Percentiles rank a stretch among this genome's conserved stretches.
Conservation (phyloP, 2,329 filamentous ascomycete genomes). For the Aciculosporium take region DNA sequence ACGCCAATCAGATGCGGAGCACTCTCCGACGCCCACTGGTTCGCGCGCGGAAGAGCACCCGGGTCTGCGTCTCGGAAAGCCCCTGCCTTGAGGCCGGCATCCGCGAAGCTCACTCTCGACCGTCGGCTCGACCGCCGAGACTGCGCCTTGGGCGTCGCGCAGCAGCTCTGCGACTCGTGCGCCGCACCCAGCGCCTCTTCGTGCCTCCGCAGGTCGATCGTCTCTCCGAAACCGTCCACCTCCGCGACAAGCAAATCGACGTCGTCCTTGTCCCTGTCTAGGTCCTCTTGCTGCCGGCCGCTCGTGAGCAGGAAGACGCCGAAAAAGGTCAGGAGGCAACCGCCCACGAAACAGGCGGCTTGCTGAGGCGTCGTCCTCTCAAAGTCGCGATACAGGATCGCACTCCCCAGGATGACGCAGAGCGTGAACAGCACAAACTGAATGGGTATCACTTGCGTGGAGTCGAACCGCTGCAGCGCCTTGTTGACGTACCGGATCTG, state of each 20-base stretch:
- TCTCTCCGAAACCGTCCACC: constrained; percentile 46
- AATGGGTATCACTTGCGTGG: constrained; percentile 92
- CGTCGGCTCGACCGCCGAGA: constrained; percentile 35
- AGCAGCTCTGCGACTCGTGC: constrained; percentile 9
- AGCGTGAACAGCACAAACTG: constrained; percentile 96
- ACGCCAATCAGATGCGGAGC: constrained; percentile 19
- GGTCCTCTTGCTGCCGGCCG: constrained; percentile 50
- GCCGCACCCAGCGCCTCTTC: constrained; percentile 15
- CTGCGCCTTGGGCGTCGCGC: constrained; percentile 13
- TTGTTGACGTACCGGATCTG: constrained; percentile 95
- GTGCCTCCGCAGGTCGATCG: constrained; percentile 44
- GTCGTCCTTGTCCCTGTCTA: constrained; percentile 43
- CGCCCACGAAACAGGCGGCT: constrained; percentile 73
- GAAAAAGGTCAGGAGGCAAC: constrained; percentile 83
- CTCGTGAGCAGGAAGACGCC: constrained; percentile 97
- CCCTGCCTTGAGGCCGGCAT: constrained; percentile 23
- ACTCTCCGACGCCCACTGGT: constrained; percentile 15
- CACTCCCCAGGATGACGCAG: constrained; percentile 87
- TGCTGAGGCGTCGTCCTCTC: constrained; percentile 63
- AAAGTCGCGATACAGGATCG: constrained; percentile 87
- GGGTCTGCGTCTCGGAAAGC: constrained; percentile 22
- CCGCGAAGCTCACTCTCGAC: constrained; percentile 32
- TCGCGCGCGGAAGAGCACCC: constrained; percentile 20
- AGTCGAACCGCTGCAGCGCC: constrained; percentile 79
- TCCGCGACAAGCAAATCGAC: constrained; percentile 41